Base-by-base conservation (phyloP, 169 alveolate genomes). In the Blepharisma undulans region DNA sequence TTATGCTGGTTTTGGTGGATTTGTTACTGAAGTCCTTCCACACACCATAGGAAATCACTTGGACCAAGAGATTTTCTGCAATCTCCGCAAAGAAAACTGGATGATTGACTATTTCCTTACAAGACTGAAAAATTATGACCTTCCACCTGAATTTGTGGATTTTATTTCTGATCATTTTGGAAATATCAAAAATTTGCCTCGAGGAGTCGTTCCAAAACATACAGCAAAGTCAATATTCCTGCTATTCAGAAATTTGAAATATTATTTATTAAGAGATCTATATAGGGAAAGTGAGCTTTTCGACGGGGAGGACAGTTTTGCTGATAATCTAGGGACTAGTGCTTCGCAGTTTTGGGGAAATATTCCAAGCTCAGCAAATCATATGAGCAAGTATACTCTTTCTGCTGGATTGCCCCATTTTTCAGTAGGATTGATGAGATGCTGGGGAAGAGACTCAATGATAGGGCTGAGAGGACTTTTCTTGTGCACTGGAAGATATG, bases 381-480 rank as follows among this genome's bases (percentile, higher is more conserved):
- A 32, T 4, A 21, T 32, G 12, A 16, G 29, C 18, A 16, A 59
- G 22, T 19, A 27, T 16, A 93, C 97, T 90, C 79, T 94, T 87
- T 93, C 98, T 36, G 99, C 99, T 16, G 99, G 99, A 0, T 97
- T 98, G 19, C 99, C 99, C 21, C 99, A 97, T 91, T 98, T 98
- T 88, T 79, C 99, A 1, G 95, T 98, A 27, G 99, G 98, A 33
- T 98, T 95, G 90, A 95, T 97, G 98, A 94, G 99, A 87, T 95
- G 97, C 86, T 98, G 99, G 99, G 99, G 99, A 59, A 94, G 99
- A 92, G 99, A 98, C 92, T 98, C 99, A 21, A 98, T 98, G 91
- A 98, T 98, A 74, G 94, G 99, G 16, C 92, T 98, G 34, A 94
- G 94, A 88, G 99, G 99, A 25, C 88, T 96, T 22, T 92, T 97